Evolutionary conservation across 352 stramenopile species (phyloP), one percentile per base, ranked within the genome.

Genomic region (Pythium scleroteichum): DNA sequence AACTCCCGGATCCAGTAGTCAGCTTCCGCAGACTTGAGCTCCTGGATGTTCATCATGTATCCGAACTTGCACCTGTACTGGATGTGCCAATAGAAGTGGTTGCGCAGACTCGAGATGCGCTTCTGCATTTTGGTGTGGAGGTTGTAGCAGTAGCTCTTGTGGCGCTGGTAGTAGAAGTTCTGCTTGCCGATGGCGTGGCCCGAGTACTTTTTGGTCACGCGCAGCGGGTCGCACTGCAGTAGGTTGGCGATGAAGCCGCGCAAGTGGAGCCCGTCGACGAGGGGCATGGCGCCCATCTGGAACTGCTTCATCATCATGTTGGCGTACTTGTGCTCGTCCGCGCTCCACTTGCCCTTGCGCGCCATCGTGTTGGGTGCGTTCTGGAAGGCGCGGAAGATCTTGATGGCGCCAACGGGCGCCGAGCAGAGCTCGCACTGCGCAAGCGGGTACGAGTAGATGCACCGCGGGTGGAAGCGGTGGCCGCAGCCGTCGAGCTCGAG

Each of bases 271-370:
- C 82, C 82, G 45, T 85, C 70, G 0, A 76, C 75, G 24, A 94
- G 78, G 19, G 82, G 84, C 55, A 92, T 53, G 12, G 75, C 73
- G 46, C 84, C 80, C 52, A 87, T 64, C 55, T 91, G 78, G 59
- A 94, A 94, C 69, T 90, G 78, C 60, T 86, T 89, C 78, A 90
- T 90, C 61, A 94, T 77, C 62, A 89, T 77, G 68, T 89, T 82
- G 38, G 81, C 82, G 73, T 92, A 91, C 57, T 89, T 86, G 66
- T 88, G 75, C 50, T 94, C 84, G 57, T 86, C 79, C 2, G 72
- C 69, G 50, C 72, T 79, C 84, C 84, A 92, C 71, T 91, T 91
- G 55, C 82, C 82, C 66, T 88, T 91, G 65, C 82, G 82, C 58
- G 53, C 64, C 62, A 71, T 79, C 46, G 69, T 62, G 65, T 87